Base-by-base conservation (phyloP, 352 stramenopile genomes). In the Phytopythium montanum region DNA sequence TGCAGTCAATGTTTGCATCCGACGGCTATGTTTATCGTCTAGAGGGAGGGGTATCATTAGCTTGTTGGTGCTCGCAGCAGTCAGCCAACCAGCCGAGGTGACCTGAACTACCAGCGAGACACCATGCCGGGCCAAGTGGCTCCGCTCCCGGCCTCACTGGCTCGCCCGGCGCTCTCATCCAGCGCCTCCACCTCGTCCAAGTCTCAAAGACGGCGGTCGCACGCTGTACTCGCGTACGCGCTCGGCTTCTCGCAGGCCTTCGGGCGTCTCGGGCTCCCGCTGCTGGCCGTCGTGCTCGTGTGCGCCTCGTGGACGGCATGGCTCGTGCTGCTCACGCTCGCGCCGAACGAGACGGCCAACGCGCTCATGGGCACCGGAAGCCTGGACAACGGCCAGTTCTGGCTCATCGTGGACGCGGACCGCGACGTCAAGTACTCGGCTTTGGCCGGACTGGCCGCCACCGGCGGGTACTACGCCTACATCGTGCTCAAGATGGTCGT, bases 401-500 rank as follows among this genome's bases (percentile, higher is more conserved):
- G 68, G 58, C 46, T 72, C 34, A 64, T 72, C 25, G 49, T 67
- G 18, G 44, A 67, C 46, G 54, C 56, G 3, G 59, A 64, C 8
- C 41, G 48, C 7, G 5, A 8, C 16, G 8, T 29, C 83, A 88
- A 51, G 21, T 51, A 31, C 26, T 0, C 16, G 45, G 45, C 45
- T 3, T 21, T 51, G 23, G 23, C 10, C 9, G 45, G 45, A 8
- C 33, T 51, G 45, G 26, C 16, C 12, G 3, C 33, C 45, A 31
- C 73, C 7, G 70, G 65, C 54, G 63, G 64, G 33, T 78, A 67
- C 66, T 75, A 75, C 42, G 70, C 75, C 50, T 75, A 75, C 39
- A 67, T 78, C 33, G 72, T 78, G 59, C 66, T 65, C 33, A 75
- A 68, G 36, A 75, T 79, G 65, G 59, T 69, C 12, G 49, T 71